Evolutionary conservation across 2,329 filamentous ascomycete species (phyloP).

Genomic region (Plenodomus lindquistii): DNA sequence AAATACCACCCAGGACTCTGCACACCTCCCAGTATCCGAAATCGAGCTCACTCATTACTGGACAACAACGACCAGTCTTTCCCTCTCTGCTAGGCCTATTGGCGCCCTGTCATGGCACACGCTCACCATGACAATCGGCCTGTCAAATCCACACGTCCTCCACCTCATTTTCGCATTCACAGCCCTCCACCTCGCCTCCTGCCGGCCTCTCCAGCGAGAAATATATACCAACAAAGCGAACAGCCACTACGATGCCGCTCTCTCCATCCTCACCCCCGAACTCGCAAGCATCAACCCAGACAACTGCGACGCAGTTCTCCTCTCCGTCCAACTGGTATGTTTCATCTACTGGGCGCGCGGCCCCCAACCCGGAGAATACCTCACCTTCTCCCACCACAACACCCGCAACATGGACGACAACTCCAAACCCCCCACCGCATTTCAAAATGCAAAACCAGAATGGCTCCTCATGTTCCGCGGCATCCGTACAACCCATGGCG

Average conservation of each 20-base stretch:
- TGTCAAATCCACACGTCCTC: constrained; percentile 21
- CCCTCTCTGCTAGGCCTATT: constrained; percentile 20
- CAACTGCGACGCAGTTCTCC: constrained; percentile 30
- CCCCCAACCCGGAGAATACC: constrained; percentile 32
- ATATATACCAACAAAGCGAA: constrained; percentile 23
- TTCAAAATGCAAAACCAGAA: constrained; percentile 25
- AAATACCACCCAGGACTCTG: background rate
- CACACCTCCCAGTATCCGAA: constrained; percentile 17
- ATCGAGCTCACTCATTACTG: constrained; percentile 35
- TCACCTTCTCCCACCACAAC: constrained; percentile 38
- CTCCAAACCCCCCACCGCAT: too few relatives aligned
- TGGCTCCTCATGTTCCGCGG: constrained; percentile 39
- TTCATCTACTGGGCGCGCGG: constrained; percentile 30
- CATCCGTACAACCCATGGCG: constrained; percentile 25
- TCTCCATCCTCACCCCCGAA: constrained; percentile 23
- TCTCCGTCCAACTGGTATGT: constrained; percentile 30
- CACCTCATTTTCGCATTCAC: constrained; percentile 31
- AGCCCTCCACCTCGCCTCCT: constrained; percentile 29
- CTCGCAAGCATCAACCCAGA: constrained; percentile 18
- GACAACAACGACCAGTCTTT: constrained; percentile 29
- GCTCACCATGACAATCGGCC: constrained; percentile 22
- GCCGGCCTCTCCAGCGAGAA: constrained; percentile 19
- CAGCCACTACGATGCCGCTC: constrained; percentile 26
- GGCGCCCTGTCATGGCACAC: constrained; percentile 17
- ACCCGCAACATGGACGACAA: too few relatives aligned